Conservation (phyloP, 1,284 basidiomycete genomes). For the Pulveroboletus sp. region DNA sequence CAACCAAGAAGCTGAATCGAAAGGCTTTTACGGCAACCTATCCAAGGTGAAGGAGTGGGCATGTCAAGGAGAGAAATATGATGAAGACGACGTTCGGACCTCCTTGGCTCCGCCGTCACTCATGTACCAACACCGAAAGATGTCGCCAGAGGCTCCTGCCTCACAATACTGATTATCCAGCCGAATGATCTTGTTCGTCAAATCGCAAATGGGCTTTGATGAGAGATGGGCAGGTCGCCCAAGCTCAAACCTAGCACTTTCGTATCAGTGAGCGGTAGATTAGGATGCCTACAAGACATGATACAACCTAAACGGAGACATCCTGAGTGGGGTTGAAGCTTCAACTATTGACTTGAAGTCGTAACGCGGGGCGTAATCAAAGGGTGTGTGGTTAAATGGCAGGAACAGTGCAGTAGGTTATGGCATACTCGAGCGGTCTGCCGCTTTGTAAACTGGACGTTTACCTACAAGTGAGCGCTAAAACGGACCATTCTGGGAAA, state of each 20-base stretch:
- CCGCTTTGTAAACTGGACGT: no score
- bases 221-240: neutral
- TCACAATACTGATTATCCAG: neutral
- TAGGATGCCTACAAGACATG: neutral
- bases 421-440: no score
- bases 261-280: neutral
- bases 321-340: no score
- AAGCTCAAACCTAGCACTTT: neutral
- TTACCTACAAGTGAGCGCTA: no score
- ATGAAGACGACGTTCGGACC: neutral
- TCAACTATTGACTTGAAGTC: no score
- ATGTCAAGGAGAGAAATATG: neutral
- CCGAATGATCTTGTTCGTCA: neutral
- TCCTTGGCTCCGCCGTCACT: neutral
- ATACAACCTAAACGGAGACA: neutral
- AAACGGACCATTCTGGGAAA: no score
- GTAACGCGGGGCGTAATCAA: neutral
- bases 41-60: neutral
- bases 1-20: constrained; percentile 9
- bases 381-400: neutral
- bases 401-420: neutral
- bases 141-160: constrained; percentile 11
- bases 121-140: constrained; percentile 13
- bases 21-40: constrained; percentile 25
- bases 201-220: neutral